These are phyloP conservation scores for Tubosaeta sp. DNA, from an alignment of 768 basidiomycete species.

Conservation along the genomic window DNA sequence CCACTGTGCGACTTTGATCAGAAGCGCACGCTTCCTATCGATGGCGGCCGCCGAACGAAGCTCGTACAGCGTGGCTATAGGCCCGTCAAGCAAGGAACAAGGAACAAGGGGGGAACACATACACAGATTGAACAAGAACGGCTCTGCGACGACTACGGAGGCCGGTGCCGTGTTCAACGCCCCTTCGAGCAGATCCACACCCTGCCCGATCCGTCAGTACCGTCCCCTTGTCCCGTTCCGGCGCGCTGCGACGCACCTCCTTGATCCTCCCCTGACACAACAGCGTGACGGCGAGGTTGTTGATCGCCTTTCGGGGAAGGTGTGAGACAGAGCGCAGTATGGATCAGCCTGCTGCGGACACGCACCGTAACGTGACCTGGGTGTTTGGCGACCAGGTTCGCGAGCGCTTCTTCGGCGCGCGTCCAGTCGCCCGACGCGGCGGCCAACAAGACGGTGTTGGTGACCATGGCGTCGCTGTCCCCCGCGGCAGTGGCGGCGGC, in stretches of 20 bases:
- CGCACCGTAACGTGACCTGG: conserved; percentile 58
- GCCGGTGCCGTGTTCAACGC: conserved; percentile 63
- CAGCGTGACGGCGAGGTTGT: conserved; percentile 70
- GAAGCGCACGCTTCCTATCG: conserved; percentile 71
- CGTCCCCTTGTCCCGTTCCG: not conserved
- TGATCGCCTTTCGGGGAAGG: conserved; percentile 46
- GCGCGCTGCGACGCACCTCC: conserved; percentile 43
- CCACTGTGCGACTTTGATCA: conserved; percentile 79
- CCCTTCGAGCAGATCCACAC: conserved; percentile 63
- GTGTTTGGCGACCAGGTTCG: conserved; percentile 44
- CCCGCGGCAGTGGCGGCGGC: conserved; percentile 39
- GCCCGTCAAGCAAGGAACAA: not conserved
- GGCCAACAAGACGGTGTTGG: conserved; percentile 66
- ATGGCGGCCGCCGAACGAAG: conserved; percentile 67
- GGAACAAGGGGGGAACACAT: conserved; percentile 21
- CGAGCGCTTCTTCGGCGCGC: conserved; percentile 43
- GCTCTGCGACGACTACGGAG: conserved; percentile 70
- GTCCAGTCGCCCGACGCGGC: conserved; percentile 71
- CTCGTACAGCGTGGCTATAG: conserved; percentile 73
- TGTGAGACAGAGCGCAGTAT: not conserved
- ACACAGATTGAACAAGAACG: conserved; percentile 85
- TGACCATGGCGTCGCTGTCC: conserved; percentile 45
- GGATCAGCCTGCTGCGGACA: not conserved
- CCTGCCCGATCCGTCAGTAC: conserved; percentile 37
- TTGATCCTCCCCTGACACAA: conserved; percentile 68